Evolutionary conservation across 2,329 filamentous ascomycete species (phyloP), one percentile per base, ranked within the genome.

Genomic region (Cladosporium velox): DNA sequence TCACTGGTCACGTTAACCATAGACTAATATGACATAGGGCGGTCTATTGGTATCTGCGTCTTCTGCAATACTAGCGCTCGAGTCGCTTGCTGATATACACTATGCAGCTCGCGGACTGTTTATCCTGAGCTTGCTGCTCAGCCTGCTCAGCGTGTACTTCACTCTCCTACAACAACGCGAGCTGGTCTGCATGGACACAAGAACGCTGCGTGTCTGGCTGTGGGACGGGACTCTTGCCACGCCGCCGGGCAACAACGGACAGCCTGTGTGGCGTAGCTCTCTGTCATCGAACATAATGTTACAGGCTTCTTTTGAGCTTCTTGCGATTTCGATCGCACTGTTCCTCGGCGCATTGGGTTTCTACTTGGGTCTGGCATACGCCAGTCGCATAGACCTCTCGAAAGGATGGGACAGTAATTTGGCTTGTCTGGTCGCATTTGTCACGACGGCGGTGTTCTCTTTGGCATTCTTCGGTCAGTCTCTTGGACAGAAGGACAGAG

Each of bases 111-210:
- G 67, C 1, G 68, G 59, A 26, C 38, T 70, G 7, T 67, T 70
- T 52, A 67, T 66, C 2, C 41, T 70, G 11, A 67, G 67, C 26
- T 58, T 69, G 3, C 65, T 68, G 61, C 57, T 70, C 28, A 66
- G 64, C 28, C 49, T 70, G 12, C 47, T 69, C 35, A 62, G 65
- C 7, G 67, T 70, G 12, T 69, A 67, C 61, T 70, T 69, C 41
- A 67, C 55, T n/a, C n/a, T 65, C 1, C 24, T 69, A 18, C 65
- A 69, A 44, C 67, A 68, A 32, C 65, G 67, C 47, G 58, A 58
- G 54, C 65, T 67, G 2, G 59, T 58, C 7, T 32, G 59, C 3
- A 65, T 57, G 30, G 59, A 64, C 28, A 59, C 66, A 4, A 55
- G 65, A 14, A 62, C 58, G 3, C 34, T 68, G 8, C 65, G 65